Percentiles rank a stretch among this genome's conserved stretches.
phyloP scores from a whole-genome alignment of 2,329 filamentous ascomycete species.

The Juglanconis juglandina region DNA sequence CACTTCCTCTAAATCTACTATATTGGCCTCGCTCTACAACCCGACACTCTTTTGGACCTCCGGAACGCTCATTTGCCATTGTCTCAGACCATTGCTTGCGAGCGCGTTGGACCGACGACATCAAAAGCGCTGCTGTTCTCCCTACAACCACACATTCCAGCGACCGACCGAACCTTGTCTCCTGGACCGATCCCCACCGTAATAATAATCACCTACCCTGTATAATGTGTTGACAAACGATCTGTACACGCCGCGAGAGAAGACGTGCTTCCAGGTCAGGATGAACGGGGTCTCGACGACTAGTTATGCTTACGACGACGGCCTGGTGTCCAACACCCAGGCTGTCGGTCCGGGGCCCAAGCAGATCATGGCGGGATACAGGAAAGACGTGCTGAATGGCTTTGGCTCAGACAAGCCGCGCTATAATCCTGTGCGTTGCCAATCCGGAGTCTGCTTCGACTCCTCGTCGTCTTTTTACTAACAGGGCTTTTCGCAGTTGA shows the following conservation, averaged over 20 bases:
- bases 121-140: neutral
- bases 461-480: slow-evolving; percentile 14
- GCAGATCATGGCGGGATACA: slow-evolving; percentile 57
- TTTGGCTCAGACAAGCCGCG: slow-evolving; percentile 52
- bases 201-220: neutral
- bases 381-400: slow-evolving; percentile 49
- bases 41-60: slow-evolving; percentile 13
- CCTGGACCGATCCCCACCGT: neutral
- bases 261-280: slow-evolving; percentile 7
- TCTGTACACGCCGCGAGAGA: neutral
- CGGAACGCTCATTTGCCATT: neutral
- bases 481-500: slow-evolving; percentile 38
- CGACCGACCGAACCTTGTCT: neutral
- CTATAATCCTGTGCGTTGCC: slow-evolving; percentile 54
- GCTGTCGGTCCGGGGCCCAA: slow-evolving; percentile 38
- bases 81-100: neutral
- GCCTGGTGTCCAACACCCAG: slow-evolving; percentile 23
- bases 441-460: neutral
- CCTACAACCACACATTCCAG: neutral
- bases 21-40: neutral
- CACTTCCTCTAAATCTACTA: too few species aligned
- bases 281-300: slow-evolving; percentile 16
- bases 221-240: slow-evolving; percentile 17
- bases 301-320: slow-evolving; percentile 26
- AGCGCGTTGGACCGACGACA: neutral